Conservation (phyloP, 768 basidiomycete species). For the Russula ochroleuca region DNA sequence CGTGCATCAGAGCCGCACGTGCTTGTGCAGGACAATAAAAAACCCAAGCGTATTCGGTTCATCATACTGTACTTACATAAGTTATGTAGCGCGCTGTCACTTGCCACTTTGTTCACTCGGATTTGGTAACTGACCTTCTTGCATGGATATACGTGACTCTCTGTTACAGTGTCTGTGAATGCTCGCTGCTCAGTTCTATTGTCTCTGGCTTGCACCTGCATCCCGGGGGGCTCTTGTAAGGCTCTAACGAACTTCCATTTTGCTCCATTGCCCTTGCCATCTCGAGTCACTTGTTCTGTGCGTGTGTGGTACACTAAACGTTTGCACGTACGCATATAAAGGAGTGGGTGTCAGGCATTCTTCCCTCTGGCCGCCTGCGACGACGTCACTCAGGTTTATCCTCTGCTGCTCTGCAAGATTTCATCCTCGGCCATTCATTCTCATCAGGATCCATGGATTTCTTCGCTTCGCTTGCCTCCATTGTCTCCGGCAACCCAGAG, state of each 20-base stretch:
- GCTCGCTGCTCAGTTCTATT: not conserved
- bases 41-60: not conserved
- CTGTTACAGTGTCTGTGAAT: not conserved
- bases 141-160: not conserved
- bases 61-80: too few species aligned
- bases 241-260: not conserved
- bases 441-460: not conserved
- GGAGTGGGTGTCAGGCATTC: too few species aligned
- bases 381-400: not conserved
- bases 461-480: not conserved
- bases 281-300: not conserved
- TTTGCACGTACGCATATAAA: not conserved
- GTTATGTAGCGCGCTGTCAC: too few species aligned
- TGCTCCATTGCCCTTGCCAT: not conserved
- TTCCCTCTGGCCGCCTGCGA: not conserved
- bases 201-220: not conserved
- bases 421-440: not conserved
- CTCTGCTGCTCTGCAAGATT: not conserved
- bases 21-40: not conserved
- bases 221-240: not conserved
- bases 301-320: not conserved
- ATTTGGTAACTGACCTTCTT: too few species aligned
- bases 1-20: not conserved
- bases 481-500: not conserved
- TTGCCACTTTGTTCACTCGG: too few species aligned